Conservation (phyloP, 1,139 yeast genomes). For the Yamadazyma dendronema region DNA sequence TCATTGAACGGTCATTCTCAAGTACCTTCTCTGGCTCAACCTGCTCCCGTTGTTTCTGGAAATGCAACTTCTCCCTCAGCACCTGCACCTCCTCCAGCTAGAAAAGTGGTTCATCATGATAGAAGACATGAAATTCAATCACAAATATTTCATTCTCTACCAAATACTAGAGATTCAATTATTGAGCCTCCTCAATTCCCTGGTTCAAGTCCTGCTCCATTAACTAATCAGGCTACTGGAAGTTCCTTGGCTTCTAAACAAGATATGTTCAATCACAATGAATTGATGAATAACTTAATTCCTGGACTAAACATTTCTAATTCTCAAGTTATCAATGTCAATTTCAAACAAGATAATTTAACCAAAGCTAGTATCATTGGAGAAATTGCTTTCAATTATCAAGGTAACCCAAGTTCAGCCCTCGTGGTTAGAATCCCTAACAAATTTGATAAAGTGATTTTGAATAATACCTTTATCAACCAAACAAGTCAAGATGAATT, state of each 20-base stretch:
- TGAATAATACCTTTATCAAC: constrained; percentile 44
- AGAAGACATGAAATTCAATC: constrained; percentile 27
- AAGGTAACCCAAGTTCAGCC: constrained; percentile 21
- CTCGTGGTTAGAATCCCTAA: constrained; percentile 31
- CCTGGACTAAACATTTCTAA: constrained; percentile 74
- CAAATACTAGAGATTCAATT: constrained; percentile 40
- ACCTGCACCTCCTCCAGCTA: constrained; percentile 75
- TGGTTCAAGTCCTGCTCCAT: constrained; percentile 5
- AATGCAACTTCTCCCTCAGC: constrained; percentile 12
- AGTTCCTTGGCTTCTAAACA: constrained; percentile 24
- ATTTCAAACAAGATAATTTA: constrained; percentile 63
- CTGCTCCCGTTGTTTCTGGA: constrained; percentile 1
- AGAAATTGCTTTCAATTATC: constrained; percentile 74
- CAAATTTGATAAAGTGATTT: constrained; percentile 32
- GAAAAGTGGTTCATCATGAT: constrained; percentile 46
- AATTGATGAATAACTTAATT: constrained; percentile 46
- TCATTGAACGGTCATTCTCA: constrained; percentile 5
- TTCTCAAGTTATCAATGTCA: constrained; percentile 79
- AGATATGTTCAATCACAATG: constrained; percentile 30
- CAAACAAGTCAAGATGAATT: constrained; percentile 29
- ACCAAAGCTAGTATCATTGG: constrained; percentile 65
- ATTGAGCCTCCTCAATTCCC: constrained; percentile 20
- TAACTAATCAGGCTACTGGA: constrained; percentile 34
- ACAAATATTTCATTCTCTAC: constrained; percentile 51
- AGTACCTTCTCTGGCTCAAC: neutral